Conservation (phyloP, 192 early-diverging fungal genomes). For the Dispira simplex region DNA sequence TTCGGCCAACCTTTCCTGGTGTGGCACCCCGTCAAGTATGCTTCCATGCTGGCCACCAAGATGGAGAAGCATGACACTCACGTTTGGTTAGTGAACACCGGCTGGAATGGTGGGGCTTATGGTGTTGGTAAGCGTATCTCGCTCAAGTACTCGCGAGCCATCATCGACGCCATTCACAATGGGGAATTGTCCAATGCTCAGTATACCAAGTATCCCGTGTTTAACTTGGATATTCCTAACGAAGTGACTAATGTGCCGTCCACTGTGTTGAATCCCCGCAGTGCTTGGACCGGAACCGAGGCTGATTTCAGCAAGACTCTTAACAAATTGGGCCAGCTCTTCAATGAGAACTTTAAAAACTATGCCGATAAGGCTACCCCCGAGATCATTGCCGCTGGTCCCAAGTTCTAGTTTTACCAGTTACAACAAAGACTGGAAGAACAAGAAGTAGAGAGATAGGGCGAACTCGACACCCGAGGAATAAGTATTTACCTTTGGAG, state of each 20-base stretch:
- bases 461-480: too few relatives aligned
- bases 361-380: slow-evolving; percentile 63
- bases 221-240: slow-evolving; percentile 80
- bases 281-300: slow-evolving; percentile 66
- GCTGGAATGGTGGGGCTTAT: slow-evolving; percentile 90
- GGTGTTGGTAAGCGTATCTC: slow-evolving; percentile 82
- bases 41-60: slow-evolving; percentile 92
- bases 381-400: slow-evolving; percentile 58
- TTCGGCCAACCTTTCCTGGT: slow-evolving; percentile 96
- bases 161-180: slow-evolving; percentile 93
- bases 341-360: slow-evolving; percentile 79
- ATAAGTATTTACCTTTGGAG: too few relatives aligned
- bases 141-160: slow-evolving; percentile 93
- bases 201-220: slow-evolving; percentile 74
- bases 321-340: slow-evolving; percentile 63
- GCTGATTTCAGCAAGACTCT: slow-evolving; percentile 48
- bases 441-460: too few relatives aligned
- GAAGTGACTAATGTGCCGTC: slow-evolving; percentile 55
- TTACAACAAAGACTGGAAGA: too few relatives aligned
- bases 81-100: slow-evolving; percentile 95
- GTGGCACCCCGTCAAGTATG: slow-evolving; percentile 91
- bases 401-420: slow-evolving; percentile 35
- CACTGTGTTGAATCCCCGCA: slow-evolving; percentile 75
- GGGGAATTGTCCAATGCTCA: slow-evolving; percentile 77
- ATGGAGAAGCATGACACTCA: slow-evolving; percentile 73